Evolutionary conservation across 2,329 filamentous ascomycete species (phyloP), one percentile per base, ranked within the genome.

Genomic region (Ophiocordyceps camponoti-saundersi): DNA sequence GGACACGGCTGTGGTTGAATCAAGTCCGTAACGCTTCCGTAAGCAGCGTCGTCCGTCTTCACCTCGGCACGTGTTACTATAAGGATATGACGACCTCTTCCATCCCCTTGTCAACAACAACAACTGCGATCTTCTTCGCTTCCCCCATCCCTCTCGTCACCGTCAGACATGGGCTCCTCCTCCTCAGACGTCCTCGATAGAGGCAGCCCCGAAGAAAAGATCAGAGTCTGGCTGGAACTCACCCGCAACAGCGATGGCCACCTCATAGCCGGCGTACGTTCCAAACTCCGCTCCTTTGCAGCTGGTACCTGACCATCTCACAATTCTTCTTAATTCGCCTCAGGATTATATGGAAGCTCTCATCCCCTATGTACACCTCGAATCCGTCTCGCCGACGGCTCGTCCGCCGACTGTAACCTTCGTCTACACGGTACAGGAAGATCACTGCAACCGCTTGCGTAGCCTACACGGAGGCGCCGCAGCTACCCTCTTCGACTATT

Each of bases 401-500:
- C 57, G 67, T 39, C 61, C 66, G 53, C 65, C 70, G 34, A 49
- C 56, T 46, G 53, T 66, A 46, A 65, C 61, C 30, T 73, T 77
- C 57, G 55, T 61, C 49, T 73, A 70, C 58, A 71, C 63, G 3
- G 69, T 76, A 23, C 67, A 70, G 48, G 59, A 63, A 0, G 53
- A 63, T 3, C 71, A 80, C 62, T 69, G 66, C 59, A 80, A 80
- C 59, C 61, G 66, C 6, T 48, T 71, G 15, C 59, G 61, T 23
- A 80, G 72, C 61, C 62, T 82, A 47, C 77, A 81, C 56, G 77
- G 77, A 46, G 78, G 77, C 18, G 80, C 77, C 51, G 69, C 76
- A 0, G 73, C 82, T 2, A 80, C 80, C 0, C 61, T 87, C 4
- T 80, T 85, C 53, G 83, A 87, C 62, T 65, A 74, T 48, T 71